Conservation (phyloP, 2,329 filamentous ascomycete genomes). For the Venturia nashicola region DNA sequence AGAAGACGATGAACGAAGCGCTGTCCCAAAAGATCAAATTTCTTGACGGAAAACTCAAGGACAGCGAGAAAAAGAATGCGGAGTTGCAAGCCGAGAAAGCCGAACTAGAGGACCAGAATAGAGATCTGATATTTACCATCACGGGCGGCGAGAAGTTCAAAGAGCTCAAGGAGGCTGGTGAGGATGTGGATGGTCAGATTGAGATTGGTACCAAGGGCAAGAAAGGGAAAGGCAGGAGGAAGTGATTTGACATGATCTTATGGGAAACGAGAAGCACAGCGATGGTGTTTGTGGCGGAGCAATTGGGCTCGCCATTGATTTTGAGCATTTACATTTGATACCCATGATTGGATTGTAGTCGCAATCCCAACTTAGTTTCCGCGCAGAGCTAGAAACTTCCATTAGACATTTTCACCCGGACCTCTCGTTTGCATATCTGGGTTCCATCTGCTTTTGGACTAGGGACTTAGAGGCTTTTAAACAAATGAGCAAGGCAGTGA, state of each 20-base stretch:
- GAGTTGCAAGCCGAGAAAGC: slow-evolving; percentile 41
- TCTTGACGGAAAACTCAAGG: slow-evolving; percentile 45
- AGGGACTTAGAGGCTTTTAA: too few species aligned
- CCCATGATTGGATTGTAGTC: not conserved
- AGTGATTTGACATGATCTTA: not conserved
- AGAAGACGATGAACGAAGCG: slow-evolving; percentile 72
- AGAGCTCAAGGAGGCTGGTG: slow-evolving; percentile 50
- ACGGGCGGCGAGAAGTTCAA: slow-evolving; percentile 67
- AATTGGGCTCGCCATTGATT: not conserved
- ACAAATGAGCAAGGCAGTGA: too few species aligned
- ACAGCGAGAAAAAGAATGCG: slow-evolving; percentile 36
- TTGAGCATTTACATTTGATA: slow-evolving; percentile 2
- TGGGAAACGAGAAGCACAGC: not conserved
- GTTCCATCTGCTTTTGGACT: too few species aligned
- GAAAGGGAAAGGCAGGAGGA: slow-evolving; percentile 37
- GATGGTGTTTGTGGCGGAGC: not conserved
- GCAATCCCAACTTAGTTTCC: too few species aligned
- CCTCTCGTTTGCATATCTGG: not conserved
- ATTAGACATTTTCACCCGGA: too few species aligned
- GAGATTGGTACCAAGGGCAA: slow-evolving; percentile 39
- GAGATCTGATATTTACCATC: slow-evolving; percentile 80
- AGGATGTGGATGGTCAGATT: slow-evolving; percentile 65
- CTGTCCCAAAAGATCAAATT: slow-evolving; percentile 73
- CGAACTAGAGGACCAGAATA: slow-evolving; percentile 75
- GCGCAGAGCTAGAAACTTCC: too few species aligned